Conservation (phyloP, 2,329 filamentous ascomycete genomes). For the Chaetomium sp. region DNA sequence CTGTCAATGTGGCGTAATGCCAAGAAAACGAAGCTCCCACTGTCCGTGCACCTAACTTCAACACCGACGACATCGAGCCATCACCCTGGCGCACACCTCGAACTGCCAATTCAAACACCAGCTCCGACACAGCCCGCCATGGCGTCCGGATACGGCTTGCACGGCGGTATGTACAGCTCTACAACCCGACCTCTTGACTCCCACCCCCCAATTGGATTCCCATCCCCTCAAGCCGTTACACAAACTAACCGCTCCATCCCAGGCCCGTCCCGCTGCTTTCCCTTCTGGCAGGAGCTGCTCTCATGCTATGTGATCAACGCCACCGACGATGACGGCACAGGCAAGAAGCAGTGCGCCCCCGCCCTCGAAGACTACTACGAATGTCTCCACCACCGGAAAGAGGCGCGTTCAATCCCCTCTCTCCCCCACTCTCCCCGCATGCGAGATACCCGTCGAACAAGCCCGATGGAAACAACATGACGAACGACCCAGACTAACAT, state of each 20-base stretch:
- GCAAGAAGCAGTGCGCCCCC: constrained; percentile 81
- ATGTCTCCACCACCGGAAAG: constrained; percentile 97
- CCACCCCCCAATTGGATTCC: background rate
- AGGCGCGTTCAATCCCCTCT: constrained; percentile 51
- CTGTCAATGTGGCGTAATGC: background rate
- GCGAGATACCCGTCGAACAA: background rate
- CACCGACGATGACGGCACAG: constrained; percentile 65
- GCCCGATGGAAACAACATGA: background rate
- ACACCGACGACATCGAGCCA: constrained; percentile 18
- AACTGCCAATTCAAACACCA: constrained; percentile 14
- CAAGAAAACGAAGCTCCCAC: constrained; percentile 4
- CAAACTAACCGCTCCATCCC: constrained; percentile 12
- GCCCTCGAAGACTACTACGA: constrained; percentile 96
- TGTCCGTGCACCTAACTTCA: constrained; percentile 10
- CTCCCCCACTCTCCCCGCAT: too few species aligned
- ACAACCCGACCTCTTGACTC: constrained; percentile 11
- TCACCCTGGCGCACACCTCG: constrained; percentile 8
- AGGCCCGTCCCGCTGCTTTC: constrained; percentile 79
- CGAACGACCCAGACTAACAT: constrained; percentile 6
- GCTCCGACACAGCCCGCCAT: constrained; percentile 39
- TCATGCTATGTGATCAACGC: constrained; percentile 98
- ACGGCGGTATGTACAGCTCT: constrained; percentile 57
- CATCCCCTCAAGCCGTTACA: background rate
- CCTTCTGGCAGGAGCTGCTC: constrained; percentile 99
- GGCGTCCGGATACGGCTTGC: constrained; percentile 77